Conservation (phyloP, 257 asterid species). For the Knoxia roxburghii region DNA sequence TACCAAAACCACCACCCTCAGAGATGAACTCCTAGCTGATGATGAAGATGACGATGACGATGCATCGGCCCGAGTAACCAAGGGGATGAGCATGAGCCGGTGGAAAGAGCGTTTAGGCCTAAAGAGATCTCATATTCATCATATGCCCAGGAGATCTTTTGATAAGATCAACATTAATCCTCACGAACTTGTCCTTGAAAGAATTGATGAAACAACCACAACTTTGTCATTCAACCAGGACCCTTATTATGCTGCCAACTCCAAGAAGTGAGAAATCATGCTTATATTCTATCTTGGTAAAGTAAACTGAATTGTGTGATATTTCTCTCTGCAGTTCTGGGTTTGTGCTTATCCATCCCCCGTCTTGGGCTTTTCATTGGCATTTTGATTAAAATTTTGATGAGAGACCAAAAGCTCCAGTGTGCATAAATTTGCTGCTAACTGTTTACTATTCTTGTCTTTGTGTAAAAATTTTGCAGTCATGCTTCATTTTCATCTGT, state of each 20-base stretch:
- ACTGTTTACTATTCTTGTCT: too few relatives aligned
- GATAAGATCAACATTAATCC: constrained; percentile 17
- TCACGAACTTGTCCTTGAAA: constrained; percentile 32
- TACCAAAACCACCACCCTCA: constrained; percentile 47
- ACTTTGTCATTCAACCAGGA: constrained; percentile 19
- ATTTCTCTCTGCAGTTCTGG: too few relatives aligned
- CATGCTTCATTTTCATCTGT: too few relatives aligned
- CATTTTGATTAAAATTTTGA: too few relatives aligned
- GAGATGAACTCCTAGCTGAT: constrained; percentile 61
- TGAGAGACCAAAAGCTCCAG: too few relatives aligned
- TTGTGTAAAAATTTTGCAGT: too few relatives aligned
- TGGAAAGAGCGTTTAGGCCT: constrained; percentile 75
- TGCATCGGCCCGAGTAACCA: constrained; percentile 25
- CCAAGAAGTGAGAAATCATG: background rate
- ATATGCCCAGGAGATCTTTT: constrained; percentile 33
- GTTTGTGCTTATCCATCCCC: background rate
- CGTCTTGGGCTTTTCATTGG: too few relatives aligned
- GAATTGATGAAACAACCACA: constrained; percentile 49
- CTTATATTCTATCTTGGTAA: too few relatives aligned
- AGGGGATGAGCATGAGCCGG: constrained; percentile 31
- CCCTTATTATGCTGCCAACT: background rate
- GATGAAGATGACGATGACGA: constrained; percentile 51
- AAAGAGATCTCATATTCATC: constrained; percentile 37
- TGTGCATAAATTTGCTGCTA: too few relatives aligned
- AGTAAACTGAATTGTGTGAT: too few relatives aligned